Percentiles rank a stretch among this genome's conserved stretches.
Evolutionary conservation across 768 basidiomycete species (phyloP).

Genomic region (Pleurotus giganteus): DNA sequence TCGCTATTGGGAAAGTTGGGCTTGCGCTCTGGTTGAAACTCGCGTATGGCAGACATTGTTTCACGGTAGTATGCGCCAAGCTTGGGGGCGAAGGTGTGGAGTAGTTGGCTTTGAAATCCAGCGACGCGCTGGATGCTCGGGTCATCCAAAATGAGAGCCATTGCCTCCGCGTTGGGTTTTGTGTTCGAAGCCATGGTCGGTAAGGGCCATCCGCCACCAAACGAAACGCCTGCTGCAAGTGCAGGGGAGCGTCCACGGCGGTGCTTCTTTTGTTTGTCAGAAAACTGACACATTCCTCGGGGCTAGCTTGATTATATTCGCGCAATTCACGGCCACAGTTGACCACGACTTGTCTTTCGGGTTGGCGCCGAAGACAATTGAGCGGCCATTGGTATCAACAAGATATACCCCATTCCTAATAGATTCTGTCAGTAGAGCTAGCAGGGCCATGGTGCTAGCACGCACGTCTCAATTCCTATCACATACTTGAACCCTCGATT

Average conservation of each 20-base stretch:
- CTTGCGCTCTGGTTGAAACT: background rate
- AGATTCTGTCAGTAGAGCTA: no score
- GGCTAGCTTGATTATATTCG: background rate
- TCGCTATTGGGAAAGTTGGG: constrained; percentile 2
- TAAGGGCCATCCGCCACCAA: background rate
- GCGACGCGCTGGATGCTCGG: background rate
- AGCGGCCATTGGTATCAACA: background rate
- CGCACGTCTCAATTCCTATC: background rate
- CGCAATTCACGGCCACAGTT: background rate
- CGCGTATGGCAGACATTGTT: background rate
- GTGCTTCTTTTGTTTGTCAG: background rate
- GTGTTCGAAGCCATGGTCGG: background rate
- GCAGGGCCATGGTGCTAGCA: background rate
- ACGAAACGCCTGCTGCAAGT: background rate
- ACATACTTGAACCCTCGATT: background rate
- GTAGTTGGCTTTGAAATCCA: background rate
- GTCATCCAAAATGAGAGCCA: background rate
- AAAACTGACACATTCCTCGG: background rate
- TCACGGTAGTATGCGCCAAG: background rate
- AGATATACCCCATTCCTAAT: background rate
- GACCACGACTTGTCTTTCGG: background rate
- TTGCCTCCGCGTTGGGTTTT: background rate
- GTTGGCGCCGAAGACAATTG: background rate
- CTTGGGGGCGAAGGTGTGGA: background rate
- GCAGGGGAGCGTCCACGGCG: background rate